These are phyloP conservation scores for Talaromyces amestolkiae DNA, from an alignment of 2,329 filamentous ascomycete species.

Conservation along the genomic window DNA sequence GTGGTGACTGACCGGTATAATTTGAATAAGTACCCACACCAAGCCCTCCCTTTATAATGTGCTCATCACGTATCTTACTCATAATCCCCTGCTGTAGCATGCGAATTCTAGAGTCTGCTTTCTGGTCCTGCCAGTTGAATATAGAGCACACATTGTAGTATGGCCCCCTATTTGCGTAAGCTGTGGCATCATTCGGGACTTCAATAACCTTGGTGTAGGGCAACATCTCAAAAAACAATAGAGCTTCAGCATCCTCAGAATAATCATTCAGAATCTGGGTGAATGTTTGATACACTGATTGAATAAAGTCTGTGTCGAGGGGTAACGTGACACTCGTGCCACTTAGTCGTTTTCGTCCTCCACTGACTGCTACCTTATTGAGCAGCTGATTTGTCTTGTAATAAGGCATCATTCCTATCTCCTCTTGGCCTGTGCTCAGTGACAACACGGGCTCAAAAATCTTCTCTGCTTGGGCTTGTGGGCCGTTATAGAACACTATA, in stretches of 20 bases:
- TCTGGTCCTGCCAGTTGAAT: not conserved
- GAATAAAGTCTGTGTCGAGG: conserved; percentile 34
- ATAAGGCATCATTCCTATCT: conserved; percentile 44
- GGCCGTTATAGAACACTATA: conserved; percentile 42
- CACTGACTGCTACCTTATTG: conserved; percentile 40
- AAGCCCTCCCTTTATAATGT: conserved; percentile 55
- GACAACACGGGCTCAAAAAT: conserved; percentile 40
- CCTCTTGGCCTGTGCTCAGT: conserved; percentile 38
- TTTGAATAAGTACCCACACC: conserved; percentile 53
- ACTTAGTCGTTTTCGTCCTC: conserved; percentile 44
- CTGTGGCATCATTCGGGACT: conserved; percentile 39
- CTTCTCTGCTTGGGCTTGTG: conserved; percentile 34
- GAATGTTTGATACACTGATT: conserved; percentile 33
- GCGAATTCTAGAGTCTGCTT: conserved; percentile 46
- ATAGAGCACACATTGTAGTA: conserved; percentile 8
- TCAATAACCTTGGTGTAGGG: conserved; percentile 41
- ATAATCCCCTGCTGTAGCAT: conserved; percentile 25
- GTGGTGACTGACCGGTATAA: conserved; percentile 33
- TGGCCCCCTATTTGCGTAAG: conserved; percentile 30
- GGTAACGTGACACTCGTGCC: conserved; percentile 48
- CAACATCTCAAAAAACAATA: conserved; percentile 45
- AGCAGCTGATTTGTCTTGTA: conserved; percentile 39
- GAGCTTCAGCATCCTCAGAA: conserved; percentile 30
- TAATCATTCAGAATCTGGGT: conserved; percentile 29
- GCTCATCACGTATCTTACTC: conserved; percentile 38